These are phyloP conservation scores for Climacium dendroides DNA, from an alignment of 225 moss, liverwort and hornwort genomes.

Conservation along the genomic window DNA sequence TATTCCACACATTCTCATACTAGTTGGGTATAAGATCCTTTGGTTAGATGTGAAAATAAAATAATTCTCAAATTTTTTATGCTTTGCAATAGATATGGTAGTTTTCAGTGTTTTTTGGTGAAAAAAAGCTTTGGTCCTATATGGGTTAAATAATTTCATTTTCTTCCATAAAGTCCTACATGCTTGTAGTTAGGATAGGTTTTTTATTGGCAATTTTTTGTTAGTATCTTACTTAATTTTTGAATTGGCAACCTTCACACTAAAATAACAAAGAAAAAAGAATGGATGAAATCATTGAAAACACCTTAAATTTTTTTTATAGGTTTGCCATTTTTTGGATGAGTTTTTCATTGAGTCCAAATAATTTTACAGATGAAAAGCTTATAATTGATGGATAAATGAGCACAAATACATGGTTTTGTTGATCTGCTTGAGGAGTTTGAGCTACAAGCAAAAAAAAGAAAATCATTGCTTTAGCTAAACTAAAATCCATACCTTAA, in stretches of 20 bases:
- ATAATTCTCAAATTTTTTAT: too few species aligned
- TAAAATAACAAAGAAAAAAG: rapidly evolving
- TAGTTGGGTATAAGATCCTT: too few species aligned
- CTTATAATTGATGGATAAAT: neutral
- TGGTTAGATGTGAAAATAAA: too few species aligned
- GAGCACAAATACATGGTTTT: neutral
- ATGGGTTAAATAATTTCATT: neutral
- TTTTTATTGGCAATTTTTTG: neutral
- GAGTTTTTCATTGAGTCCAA: rapidly evolving
- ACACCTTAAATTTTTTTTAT: too few species aligned
- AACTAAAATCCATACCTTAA: too few species aligned
- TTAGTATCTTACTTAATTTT: neutral
- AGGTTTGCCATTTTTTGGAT: too few species aligned
- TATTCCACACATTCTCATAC: too few species aligned
- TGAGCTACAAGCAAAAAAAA: rapidly evolving
- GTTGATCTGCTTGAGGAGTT: rapidly evolving
- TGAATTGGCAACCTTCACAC: rapidly evolving
- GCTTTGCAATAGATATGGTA: too few species aligned
- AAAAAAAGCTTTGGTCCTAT: too few species aligned
- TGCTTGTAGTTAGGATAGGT: neutral
- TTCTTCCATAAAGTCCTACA: rapidly evolving
- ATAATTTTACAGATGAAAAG: too few species aligned
- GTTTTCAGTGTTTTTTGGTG: too few species aligned
- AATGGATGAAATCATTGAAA: neutral
- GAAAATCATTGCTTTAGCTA: too few species aligned